Base-by-base conservation (phyloP, 495 filamentous ascomycete genomes). In the Talaromyces thailandensis region DNA sequence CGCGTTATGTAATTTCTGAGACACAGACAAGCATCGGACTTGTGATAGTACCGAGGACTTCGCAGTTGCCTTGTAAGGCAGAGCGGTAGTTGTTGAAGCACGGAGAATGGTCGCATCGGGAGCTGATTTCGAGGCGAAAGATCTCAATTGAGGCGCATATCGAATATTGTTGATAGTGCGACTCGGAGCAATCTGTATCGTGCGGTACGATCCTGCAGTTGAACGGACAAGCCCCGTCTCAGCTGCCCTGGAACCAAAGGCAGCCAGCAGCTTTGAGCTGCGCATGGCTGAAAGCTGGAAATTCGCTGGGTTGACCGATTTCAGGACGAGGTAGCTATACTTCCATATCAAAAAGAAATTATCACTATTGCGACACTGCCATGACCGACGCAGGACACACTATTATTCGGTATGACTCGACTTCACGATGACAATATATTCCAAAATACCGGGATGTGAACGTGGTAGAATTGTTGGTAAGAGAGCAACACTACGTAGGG, bases 221-320 rank as follows among this genome's bases (percentile, higher is more conserved):
- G 59, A 31, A 37, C 59, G 43, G n/a, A 32, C 59, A 31, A 28
- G 59, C 25, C 43, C 18, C 7, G 43, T 31, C 25, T 48, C 59
- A 35, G 59, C 43, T 21, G 48, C 51, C 73, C 74, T 67, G 69
- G 61, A 65, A 59, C 69, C 66, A 70, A 75, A 71, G 67, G 76
- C 67, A 37, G 69, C 70, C 57, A 73, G 71, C 32, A 75, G 61
- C 65, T 73, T 70, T 66, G 73, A 66, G 67, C 75, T 72, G 76
- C 76, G 76, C 76, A 78, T 79, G 64, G 71, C 71, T 67, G 63
- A 68, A 53, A 53, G 66, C 56, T 57, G 57, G 63, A 55, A 57
- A 31, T 50, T 51, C 28, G 43, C 43, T 18, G 23, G 9, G n/a
- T 25, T 23, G 26, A 50, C 45, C 45, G 43, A 61, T 21, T 61